Evolutionary conservation across 106 monocot genomes (phyloP).

Genomic region (Dactylorhiza incarnata): DNA sequence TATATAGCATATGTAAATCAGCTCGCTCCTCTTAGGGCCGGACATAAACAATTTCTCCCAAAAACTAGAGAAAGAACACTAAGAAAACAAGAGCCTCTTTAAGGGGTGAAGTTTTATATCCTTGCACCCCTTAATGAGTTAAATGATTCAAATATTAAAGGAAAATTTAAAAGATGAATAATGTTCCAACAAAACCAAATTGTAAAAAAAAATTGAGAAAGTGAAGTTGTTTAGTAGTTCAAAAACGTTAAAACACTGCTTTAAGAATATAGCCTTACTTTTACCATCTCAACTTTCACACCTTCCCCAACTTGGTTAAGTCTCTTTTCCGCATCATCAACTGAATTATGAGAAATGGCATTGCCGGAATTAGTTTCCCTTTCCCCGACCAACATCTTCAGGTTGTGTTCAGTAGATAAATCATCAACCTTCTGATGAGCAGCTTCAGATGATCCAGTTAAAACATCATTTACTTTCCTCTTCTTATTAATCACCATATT

Average conservation of each 20-base stretch:
- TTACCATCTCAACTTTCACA: neutral
- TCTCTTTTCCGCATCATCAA: neutral
- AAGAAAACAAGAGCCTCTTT: too few species aligned
- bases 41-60: too few species aligned
- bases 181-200: too few species aligned
- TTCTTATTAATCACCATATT: slow-evolving; percentile 4
- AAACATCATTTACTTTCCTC: slow-evolving; percentile 5
- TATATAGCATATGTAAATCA: too few species aligned
- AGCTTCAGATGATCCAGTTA: neutral
- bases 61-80: too few species aligned
- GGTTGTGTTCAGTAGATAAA: neutral
- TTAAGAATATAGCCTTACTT: neutral
- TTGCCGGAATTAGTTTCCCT: neutral
- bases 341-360: neutral
- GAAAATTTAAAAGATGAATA: too few species aligned
- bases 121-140: too few species aligned
- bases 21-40: too few species aligned
- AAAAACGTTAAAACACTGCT: neutral
- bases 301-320: neutral
- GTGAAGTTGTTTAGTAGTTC: neutral
- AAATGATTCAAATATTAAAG: too few species aligned
- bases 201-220: too few species aligned
- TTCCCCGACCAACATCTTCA: neutral
- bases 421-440: slow-evolving; percentile 2
- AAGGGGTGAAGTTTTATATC: too few species aligned